phyloP scores from a whole-genome alignment of 2,329 filamentous ascomycete species.

The Trematosphaeria pertusa region DNA sequence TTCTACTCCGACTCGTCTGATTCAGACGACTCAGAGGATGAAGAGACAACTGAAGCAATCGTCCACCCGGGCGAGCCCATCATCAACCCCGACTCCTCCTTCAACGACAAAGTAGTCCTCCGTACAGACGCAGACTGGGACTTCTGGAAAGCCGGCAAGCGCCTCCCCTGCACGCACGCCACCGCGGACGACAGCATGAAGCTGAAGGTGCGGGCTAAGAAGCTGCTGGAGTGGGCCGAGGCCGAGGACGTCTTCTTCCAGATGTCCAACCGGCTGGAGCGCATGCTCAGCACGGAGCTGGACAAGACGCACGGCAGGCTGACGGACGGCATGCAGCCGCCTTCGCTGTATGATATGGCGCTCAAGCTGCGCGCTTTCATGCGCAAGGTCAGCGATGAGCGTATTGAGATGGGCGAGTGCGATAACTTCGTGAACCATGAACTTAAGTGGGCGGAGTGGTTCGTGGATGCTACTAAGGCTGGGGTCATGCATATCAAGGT shows the following conservation, averaged over 20 bases:
- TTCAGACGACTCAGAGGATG: too few species aligned
- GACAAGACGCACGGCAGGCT: slow-evolving; percentile 2
- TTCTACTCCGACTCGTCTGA: slow-evolving; percentile 27
- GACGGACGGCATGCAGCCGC: neutral
- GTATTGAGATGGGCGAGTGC: slow-evolving; percentile 33
- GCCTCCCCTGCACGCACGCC: slow-evolving; percentile 31
- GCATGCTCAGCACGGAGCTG: slow-evolving; percentile 24
- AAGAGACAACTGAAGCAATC: slow-evolving; percentile 2
- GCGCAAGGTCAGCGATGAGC: slow-evolving; percentile 16
- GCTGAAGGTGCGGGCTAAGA: slow-evolving; percentile 22
- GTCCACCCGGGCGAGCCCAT: neutral
- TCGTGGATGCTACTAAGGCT: slow-evolving; percentile 28
- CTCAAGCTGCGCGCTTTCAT: slow-evolving; percentile 27
- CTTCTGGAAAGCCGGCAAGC: slow-evolving; percentile 21
- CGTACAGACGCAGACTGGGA: slow-evolving; percentile 28
- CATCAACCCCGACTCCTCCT: slow-evolving; percentile 15
- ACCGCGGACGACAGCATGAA: slow-evolving; percentile 26
- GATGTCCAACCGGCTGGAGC: slow-evolving; percentile 28
- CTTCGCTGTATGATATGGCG: slow-evolving; percentile 16
- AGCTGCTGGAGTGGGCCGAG: slow-evolving; percentile 26
- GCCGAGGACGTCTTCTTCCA: slow-evolving; percentile 22
- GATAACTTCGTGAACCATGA: slow-evolving; percentile 32
- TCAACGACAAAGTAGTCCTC: slow-evolving; percentile 31
- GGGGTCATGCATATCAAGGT: slow-evolving; percentile 40
- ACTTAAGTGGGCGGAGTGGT: slow-evolving; percentile 38